These are phyloP conservation scores for Lipomyces spencermartinsiae DNA, from an alignment of 805 yeast genomes.

Conservation along the genomic window DNA sequence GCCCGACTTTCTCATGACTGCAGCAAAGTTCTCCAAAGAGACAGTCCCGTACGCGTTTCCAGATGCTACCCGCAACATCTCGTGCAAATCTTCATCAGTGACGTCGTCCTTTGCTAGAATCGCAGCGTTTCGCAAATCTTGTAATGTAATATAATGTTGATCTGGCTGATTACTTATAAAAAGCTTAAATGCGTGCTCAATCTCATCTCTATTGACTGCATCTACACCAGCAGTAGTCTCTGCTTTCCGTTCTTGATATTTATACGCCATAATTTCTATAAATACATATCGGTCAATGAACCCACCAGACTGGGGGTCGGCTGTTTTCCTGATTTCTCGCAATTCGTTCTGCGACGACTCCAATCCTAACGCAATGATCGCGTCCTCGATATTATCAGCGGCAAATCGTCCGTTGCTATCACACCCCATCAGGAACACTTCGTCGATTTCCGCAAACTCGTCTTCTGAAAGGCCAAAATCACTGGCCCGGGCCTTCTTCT, in stretches of 20 bases:
- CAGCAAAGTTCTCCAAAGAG: constrained; percentile 39
- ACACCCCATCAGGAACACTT: constrained; percentile 25
- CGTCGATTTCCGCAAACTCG: constrained; percentile 27
- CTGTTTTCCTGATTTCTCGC: constrained; percentile 32
- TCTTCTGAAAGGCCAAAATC: constrained; percentile 4
- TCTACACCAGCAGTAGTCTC: not conserved
- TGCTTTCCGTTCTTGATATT: constrained; percentile 17
- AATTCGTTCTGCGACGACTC: constrained; percentile 31
- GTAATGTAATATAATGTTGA: constrained; percentile 39
- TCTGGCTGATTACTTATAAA: constrained; percentile 18
- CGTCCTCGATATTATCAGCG: constrained; percentile 40
- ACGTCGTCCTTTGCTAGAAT: constrained; percentile 42
- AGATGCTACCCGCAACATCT: constrained; percentile 44
- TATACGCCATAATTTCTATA: constrained; percentile 37
- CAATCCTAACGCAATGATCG: constrained; percentile 43
- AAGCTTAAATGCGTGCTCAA: constrained; percentile 34
- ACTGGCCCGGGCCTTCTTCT: not conserved
- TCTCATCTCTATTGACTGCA: constrained; percentile 9
- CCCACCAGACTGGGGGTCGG: constrained; percentile 43
- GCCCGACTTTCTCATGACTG: constrained; percentile 41
- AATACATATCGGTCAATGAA: constrained; percentile 44
- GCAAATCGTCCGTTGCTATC: constrained; percentile 32
- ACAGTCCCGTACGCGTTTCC: constrained; percentile 33
- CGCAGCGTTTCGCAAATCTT: constrained; percentile 41
- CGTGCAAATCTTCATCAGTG: constrained; percentile 42